phyloP scores from a whole-genome alignment of 2,329 filamentous ascomycete species.

The Mycosphaerella arachidis region DNA sequence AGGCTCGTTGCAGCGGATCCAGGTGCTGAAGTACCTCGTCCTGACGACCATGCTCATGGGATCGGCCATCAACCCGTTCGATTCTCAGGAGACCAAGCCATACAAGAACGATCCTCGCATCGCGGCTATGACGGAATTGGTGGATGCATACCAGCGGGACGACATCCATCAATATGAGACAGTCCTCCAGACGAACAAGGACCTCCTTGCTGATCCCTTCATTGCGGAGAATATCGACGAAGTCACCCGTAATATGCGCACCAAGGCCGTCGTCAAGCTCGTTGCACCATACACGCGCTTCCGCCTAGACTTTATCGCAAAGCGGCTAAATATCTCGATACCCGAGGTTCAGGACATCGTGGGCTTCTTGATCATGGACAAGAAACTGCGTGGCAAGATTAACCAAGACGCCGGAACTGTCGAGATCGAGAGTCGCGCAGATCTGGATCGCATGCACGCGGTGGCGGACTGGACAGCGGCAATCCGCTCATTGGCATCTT shows the following conservation, averaged over 20 bases:
- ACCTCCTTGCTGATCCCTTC: slow-evolving; percentile 86
- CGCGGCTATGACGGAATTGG: slow-evolving; percentile 92
- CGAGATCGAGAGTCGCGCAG: slow-evolving; percentile 68
- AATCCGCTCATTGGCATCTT: slow-evolving; percentile 63
- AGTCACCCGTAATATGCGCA: slow-evolving; percentile 96
- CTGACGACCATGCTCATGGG: slow-evolving; percentile 98
- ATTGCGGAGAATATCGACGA: slow-evolving; percentile 99
- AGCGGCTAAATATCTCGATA: slow-evolving; percentile 78
- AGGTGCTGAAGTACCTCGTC: slow-evolving; percentile 94
- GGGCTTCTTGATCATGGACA: slow-evolving; percentile 88
- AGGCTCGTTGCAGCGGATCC: slow-evolving; percentile 89
- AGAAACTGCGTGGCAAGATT: slow-evolving; percentile 80
- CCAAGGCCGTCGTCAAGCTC: slow-evolving; percentile 87
- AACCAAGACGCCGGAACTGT: slow-evolving; percentile 83
- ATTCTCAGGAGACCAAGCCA: slow-evolving; percentile 97
- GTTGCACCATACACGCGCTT: slow-evolving; percentile 94
- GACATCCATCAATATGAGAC: slow-evolving; percentile 89
- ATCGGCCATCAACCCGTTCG: slow-evolving; percentile 96
- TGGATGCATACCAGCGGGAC: slow-evolving; percentile 92
- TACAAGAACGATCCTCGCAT: slow-evolving; percentile 96
- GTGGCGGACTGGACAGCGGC: slow-evolving; percentile 69
- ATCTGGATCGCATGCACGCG: slow-evolving; percentile 68
- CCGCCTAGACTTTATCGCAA: slow-evolving; percentile 80
- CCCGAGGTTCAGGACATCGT: slow-evolving; percentile 90
- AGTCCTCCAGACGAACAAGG: slow-evolving; percentile 80